These are phyloP conservation scores for Amoebophrya sp. DNA, from an alignment of 169 alveolate species.

Conservation along the genomic window DNA sequence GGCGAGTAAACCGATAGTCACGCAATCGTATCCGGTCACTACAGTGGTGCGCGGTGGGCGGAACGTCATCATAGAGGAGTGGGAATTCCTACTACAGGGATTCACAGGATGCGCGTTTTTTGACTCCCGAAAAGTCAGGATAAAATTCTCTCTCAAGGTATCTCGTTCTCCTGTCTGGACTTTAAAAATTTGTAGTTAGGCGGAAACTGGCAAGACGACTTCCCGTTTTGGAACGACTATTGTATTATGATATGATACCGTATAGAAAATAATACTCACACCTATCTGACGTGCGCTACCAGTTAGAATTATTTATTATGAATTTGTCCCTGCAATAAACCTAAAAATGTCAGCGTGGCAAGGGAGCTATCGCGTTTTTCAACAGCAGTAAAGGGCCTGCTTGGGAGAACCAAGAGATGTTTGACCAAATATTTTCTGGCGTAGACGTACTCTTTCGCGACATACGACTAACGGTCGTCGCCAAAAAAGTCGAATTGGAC, in stretches of 20 bases:
- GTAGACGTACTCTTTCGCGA: background rate
- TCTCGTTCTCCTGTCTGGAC: no score
- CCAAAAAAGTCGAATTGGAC: background rate
- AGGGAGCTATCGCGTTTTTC: background rate
- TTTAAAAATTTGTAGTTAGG: no score
- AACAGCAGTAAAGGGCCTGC: background rate
- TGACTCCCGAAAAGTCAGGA: background rate
- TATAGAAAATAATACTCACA: no score
- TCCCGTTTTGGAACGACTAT: no score
- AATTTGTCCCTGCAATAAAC: background rate
- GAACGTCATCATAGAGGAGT: background rate
- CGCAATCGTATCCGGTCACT: background rate
- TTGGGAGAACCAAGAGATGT: background rate
- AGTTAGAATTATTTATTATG: no score
- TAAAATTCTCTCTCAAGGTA: background rate
- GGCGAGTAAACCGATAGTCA: conserved; percentile 15
- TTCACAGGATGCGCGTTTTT: background rate
- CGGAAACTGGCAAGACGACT: no score
- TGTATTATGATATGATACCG: no score
- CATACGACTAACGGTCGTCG: background rate
- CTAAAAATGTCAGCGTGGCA: background rate
- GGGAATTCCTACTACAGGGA: background rate
- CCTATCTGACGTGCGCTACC: no score
- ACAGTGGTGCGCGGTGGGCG: background rate
- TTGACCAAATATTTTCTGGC: background rate